Conservation (phyloP, 73 alveolate species). For the Tetrahymena borealis region DNA sequence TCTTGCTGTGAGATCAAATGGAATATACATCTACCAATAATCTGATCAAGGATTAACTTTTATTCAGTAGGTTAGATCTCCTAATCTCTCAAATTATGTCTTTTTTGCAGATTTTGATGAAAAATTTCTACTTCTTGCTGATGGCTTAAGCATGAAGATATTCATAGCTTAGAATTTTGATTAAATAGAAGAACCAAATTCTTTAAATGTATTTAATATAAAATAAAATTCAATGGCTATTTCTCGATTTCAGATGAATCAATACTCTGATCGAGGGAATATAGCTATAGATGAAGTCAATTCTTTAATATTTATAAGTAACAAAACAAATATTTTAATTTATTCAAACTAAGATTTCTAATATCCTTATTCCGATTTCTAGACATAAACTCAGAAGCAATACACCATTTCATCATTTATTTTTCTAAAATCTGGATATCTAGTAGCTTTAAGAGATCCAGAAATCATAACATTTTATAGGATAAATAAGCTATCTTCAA, state of each 20-base stretch:
- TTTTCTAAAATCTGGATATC: background rate
- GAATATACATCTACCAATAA: background rate
- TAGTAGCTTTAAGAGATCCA: background rate
- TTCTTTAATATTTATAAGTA: background rate
- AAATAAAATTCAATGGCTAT: background rate
- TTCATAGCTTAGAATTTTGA: background rate
- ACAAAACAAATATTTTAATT: background rate
- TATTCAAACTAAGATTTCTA: background rate
- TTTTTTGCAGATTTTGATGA: background rate
- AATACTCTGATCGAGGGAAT: background rate
- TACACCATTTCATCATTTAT: background rate
- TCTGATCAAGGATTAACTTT: background rate
- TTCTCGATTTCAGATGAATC: background rate
- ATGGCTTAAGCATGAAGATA: background rate
- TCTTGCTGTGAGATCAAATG: background rate
- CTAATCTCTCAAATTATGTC: background rate
- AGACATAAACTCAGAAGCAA: background rate
- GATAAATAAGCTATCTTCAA: background rate
- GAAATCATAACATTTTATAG: background rate
- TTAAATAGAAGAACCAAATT: background rate
- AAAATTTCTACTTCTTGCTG: background rate
- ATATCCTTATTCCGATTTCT: background rate
- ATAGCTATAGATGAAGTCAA: background rate
- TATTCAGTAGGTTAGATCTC: background rate
- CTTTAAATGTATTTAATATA: background rate